A percentile compares a stretch with the other conserved stretches of the same genome.
These are phyloP conservation scores for Jatropha multifida DNA, from an alignment of 441 rosid species.

Conservation along the genomic window DNA sequence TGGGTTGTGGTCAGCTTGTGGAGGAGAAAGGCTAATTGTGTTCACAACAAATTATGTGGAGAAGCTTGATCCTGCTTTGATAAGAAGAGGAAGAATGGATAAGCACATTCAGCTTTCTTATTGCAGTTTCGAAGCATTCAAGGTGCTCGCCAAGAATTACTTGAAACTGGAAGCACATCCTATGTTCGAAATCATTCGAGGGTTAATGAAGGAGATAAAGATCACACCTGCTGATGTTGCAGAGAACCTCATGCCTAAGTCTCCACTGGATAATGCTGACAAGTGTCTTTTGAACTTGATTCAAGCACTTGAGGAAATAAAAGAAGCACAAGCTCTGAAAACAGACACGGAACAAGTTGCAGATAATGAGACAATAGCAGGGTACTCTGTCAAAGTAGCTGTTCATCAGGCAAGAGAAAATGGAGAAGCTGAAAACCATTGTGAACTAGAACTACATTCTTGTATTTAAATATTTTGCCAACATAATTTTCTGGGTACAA, in stretches of 20 bases:
- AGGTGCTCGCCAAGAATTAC: conserved; percentile 62
- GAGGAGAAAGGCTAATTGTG: conserved; percentile 64
- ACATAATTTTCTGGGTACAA: neutral
- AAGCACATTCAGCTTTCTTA: conserved; percentile 70
- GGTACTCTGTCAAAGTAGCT: conserved; percentile 17
- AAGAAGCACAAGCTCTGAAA: conserved; percentile 31
- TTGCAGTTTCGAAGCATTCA: conserved; percentile 61
- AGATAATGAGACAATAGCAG: conserved; percentile 11
- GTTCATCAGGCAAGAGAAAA: conserved; percentile 22
- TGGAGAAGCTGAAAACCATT: conserved; percentile 6
- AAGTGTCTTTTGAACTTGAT: conserved; percentile 49
- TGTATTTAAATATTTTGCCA: conserved; percentile 12
- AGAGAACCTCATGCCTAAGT: conserved; percentile 72
- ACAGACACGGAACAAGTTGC: conserved; percentile 27
- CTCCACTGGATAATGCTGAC: conserved; percentile 38
- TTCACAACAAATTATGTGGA: conserved; percentile 63
- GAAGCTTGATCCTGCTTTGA: conserved; percentile 72
- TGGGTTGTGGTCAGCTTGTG: conserved; percentile 80
- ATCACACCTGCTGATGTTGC: conserved; percentile 78
- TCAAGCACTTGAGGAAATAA: conserved; percentile 46
- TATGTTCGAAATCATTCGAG: conserved; percentile 31
- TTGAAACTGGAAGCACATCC: conserved; percentile 47
- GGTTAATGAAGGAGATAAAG: conserved; percentile 42
- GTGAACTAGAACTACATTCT: conserved; percentile 19
- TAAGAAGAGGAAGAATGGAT: conserved; percentile 81